phyloP scores from a whole-genome alignment of 78 protist species.

The Creolimax fragrantissima region DNA sequence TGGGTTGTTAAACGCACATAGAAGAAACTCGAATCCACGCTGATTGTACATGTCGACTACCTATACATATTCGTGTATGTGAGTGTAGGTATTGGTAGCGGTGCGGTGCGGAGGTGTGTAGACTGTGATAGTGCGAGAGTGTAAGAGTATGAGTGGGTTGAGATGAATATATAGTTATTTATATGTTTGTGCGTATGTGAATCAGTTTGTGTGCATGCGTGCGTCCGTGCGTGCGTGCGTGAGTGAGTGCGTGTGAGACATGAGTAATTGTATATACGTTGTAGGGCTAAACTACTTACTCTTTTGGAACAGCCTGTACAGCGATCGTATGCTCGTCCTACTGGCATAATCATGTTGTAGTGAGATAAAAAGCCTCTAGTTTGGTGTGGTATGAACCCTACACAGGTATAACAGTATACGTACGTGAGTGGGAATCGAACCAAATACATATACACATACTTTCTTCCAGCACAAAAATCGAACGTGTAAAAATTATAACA shows the following conservation, averaged over 20 bases:
- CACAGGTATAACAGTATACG: not conserved
- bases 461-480: not conserved
- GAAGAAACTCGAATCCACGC: slow-evolving; percentile 51
- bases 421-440: not conserved
- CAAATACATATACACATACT: not conserved
- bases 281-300: not conserved
- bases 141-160: too few relatives aligned
- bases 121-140: too few relatives aligned
- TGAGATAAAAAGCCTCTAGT: slow-evolving; percentile 68
- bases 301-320: slow-evolving; percentile 86
- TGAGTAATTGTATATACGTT: not conserved
- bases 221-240: too few relatives aligned
- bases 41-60: slow-evolving; percentile 25
- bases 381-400: slow-evolving; percentile 17
- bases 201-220: too few relatives aligned
- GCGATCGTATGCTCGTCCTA: slow-evolving; percentile 45
- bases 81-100: too few relatives aligned
- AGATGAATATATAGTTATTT: too few relatives aligned
- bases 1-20: slow-evolving; percentile 38
- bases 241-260: too few relatives aligned
- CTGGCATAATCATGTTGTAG: slow-evolving; percentile 33
- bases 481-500: not conserved
- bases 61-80: not conserved
- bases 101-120: too few relatives aligned
- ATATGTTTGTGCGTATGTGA: too few relatives aligned